These are phyloP conservation scores for Pythium biforme DNA, from an alignment of 352 stramenopile genomes.

Conservation along the genomic window DNA sequence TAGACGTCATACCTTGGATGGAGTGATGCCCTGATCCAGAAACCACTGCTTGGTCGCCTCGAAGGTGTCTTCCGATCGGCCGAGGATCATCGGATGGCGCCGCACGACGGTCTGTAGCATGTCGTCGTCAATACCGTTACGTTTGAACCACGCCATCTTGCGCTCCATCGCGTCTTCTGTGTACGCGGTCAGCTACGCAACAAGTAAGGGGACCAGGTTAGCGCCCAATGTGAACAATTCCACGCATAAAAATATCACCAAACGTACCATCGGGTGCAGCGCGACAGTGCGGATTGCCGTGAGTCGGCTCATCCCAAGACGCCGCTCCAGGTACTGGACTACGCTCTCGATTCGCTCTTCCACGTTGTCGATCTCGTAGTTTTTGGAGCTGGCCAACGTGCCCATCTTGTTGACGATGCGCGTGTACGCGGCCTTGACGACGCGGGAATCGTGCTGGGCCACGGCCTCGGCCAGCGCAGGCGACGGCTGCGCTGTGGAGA, in stretches of 20 bases:
- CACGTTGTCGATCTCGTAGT: background rate
- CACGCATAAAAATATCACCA: too few relatives aligned
- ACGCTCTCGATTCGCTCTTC: background rate
- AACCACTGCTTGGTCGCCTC: constrained; percentile 17
- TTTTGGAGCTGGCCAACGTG: background rate
- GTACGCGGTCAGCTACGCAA: constrained; percentile 11
- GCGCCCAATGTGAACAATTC: too few relatives aligned
- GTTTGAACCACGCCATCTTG: constrained; percentile 15
- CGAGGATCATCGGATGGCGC: constrained; percentile 15
- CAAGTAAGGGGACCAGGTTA: too few relatives aligned
- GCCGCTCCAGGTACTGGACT: background rate
- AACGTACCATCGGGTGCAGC: background rate
- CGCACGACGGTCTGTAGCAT: constrained; percentile 3
- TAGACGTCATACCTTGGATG: constrained; percentile 13
- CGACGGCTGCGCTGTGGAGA: background rate
- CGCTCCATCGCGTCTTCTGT: constrained; percentile 3
- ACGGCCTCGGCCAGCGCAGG: too few relatives aligned
- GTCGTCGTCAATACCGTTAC: background rate
- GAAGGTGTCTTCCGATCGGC: constrained; percentile 8
- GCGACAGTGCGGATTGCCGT: background rate
- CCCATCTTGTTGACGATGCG: background rate
- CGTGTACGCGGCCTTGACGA: background rate
- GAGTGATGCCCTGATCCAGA: constrained; percentile 7
- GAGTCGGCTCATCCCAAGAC: background rate
- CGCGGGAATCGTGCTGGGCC: background rate